Evolutionary conservation across 495 filamentous ascomycete species (phyloP), one percentile per base, ranked within the genome.

Genomic region (Tuber calosporum): DNA sequence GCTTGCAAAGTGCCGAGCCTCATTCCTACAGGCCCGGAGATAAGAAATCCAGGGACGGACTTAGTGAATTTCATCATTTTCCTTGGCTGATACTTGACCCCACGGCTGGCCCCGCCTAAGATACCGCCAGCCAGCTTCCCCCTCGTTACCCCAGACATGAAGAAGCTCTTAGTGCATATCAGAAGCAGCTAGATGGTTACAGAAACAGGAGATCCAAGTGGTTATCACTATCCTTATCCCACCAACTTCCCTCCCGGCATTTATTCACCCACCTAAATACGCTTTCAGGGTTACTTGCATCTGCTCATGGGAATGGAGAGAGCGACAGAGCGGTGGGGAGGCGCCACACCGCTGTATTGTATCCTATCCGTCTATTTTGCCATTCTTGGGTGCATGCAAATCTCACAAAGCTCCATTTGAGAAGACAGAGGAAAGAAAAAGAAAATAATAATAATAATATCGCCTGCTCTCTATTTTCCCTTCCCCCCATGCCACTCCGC

Each of bases 351-450:
- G 48, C 40, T 74, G 73, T 41, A 76, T 48, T 74, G 73, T 68
- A 70, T 48, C 71, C 67, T 68, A 70, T 75, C 74, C 72, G 40
- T 77, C 76, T 71, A 78, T 78, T 78, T 78, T 78, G 53, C 76
- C 76, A 78, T 78, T 77, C 74, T 73, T 77, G 68, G 67, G 74
- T 69, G 76, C 68, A 78, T 78, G 76, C 76, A 78, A 78, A 78
- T 78, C 76, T 78, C 75, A 41, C 70, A 78, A 78, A 78, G 76
- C 67, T 78, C 76, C 76, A 78, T 78, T 77, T 70, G 40, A 72
- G 45, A 75, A 75, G 53, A 73, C 70, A 69, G 71, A 76, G 74
- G 74, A 74, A 74, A 76, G 74, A 66, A 69, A 71, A 48, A 74
- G 74, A 70, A 76, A 68, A 68, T 43, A 69, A 74, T 30, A 73